Evolutionary conservation across 2,329 filamentous ascomycete genomes (phyloP).

Genomic region (Pseudogymnoascus sp.): DNA sequence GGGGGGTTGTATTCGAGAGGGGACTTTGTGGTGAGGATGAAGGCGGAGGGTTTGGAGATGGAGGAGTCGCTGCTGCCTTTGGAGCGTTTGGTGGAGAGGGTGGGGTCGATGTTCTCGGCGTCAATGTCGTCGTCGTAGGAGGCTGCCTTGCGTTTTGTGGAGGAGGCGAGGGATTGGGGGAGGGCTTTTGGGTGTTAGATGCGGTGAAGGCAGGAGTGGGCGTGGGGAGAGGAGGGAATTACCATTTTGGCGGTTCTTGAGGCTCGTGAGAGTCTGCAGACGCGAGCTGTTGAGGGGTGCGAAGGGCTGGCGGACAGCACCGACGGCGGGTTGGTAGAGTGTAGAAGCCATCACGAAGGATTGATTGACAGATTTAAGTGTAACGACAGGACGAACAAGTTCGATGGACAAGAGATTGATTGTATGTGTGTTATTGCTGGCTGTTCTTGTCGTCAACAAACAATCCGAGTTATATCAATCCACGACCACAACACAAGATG

Average conservation of each 20-base stretch:
- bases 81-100: conserved; percentile 45
- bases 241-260: conserved; percentile 75
- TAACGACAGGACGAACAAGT: conserved; percentile 3
- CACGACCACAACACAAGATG: background rate
- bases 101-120: conserved; percentile 56
- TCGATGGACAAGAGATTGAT: background rate
- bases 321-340: conserved; percentile 3
- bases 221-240: conserved; percentile 22
- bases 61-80: conserved; percentile 42
- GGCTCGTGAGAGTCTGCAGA: conserved; percentile 63
- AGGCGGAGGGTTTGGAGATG: conserved; percentile 25
- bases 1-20: conserved; percentile 18
- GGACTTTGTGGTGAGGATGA: conserved; percentile 25
- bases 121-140: conserved; percentile 42
- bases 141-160: conserved; percentile 53
- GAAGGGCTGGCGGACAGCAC: conserved; percentile 58
- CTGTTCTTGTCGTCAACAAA: background rate
- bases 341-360: background rate
- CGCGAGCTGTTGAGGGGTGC: conserved; percentile 63
- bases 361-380: background rate
- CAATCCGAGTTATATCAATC: background rate
- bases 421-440: background rate
- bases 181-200: conserved; percentile 17
- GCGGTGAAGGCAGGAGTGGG: background rate
- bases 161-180: conserved; percentile 17